Evolutionary conservation across 306 rosid genomes (phyloP), one percentile per base, ranked within the genome.

Genomic region (Acacia melanoxylon): DNA sequence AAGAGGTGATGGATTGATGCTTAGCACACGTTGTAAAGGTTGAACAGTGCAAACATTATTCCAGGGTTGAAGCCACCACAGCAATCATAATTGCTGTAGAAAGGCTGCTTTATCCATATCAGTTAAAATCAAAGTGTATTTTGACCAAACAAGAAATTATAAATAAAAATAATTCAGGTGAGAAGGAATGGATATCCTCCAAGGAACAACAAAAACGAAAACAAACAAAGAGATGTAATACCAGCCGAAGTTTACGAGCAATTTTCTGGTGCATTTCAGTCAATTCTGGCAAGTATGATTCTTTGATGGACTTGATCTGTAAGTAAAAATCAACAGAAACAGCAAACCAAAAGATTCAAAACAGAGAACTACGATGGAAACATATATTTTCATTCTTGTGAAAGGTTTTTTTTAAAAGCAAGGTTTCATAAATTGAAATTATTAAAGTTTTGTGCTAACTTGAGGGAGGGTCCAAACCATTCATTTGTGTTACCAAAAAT

Each of bases 251-350:
- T 87, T 84, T 90, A 31, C 78, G 5, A 80, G 86, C 78, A 86
- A 95, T 44, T 86, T 81, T 88, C 63, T 86, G 88, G 83, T 83
- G 84, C 87, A 93, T 72, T 65, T 95, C 98, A 68, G 8, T 85
- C 63, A 95, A 29, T 44, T 92, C 98, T 16, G 90, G 74, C 27
- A 84, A 81, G 88, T 92, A 89, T 62, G 16, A 40, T 41, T 91
- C 96, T 93, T 85, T 93, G 97, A 93, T 85, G 74, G 79, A 37
- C 82, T 89, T 89, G 79, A 95, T 79, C 99, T 91, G 90, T 83
- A 77, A 77, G 71, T 48, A 31, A 74, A 80, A 78, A 76, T 25
- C 29, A 72, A 58, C 56, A 84, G 24, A 81, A 51, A 79, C 68
- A 77, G n/a, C n/a, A 83, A 66, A 80, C 74, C 44, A 81, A 62